Evolutionary conservation across 371 early-diverging fungal species (phyloP).

Genomic region (Mortierella sp.): DNA sequence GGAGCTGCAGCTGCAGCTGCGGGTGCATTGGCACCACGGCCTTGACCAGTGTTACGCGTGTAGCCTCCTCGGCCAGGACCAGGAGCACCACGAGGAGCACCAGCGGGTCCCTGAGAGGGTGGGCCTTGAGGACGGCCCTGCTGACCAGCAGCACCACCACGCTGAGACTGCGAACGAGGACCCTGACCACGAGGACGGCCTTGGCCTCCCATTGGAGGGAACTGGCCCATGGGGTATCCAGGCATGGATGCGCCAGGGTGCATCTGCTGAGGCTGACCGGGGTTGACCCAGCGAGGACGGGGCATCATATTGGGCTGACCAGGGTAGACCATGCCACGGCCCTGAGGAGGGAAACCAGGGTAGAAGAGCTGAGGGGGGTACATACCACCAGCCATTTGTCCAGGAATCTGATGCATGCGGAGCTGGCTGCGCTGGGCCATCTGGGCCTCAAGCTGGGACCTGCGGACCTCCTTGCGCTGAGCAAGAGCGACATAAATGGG

Average conservation of each 20-base stretch:
- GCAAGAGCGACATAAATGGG: constrained; percentile 98
- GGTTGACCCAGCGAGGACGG: constrained; percentile 81
- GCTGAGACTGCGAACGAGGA: constrained; percentile 47
- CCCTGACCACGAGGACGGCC: constrained; percentile 55
- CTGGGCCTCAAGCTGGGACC: constrained; percentile 93
- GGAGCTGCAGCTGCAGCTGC: constrained; percentile 54
- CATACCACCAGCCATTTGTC: constrained; percentile 54
- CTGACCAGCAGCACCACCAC: constrained; percentile 56
- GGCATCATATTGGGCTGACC: constrained; percentile 77
- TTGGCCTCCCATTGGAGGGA: constrained; percentile 48
- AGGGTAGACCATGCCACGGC: constrained; percentile 76
- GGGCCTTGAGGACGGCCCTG: constrained; percentile 54
- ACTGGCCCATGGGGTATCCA: constrained; percentile 61
- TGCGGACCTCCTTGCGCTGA: constrained; percentile 97
- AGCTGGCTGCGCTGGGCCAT: constrained; percentile 91
- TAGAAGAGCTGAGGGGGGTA: constrained; percentile 53
- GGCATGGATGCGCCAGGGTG: constrained; percentile 56
- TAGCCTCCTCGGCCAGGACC: constrained; percentile 59
- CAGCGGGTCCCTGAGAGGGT: constrained; percentile 40
- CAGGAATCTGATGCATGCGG: constrained; percentile 70
- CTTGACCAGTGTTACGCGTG: constrained; percentile 69
- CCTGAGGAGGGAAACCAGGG: constrained; percentile 68
- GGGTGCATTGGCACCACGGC: constrained; percentile 46
- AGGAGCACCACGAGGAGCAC: constrained; percentile 50
- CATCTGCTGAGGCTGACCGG: constrained; percentile 70